Percentiles rank a stretch among this genome's conserved stretches.
Evolutionary conservation across 2,329 filamentous ascomycete genomes (phyloP).

Genomic region (Diaporthe citriasiana): DNA sequence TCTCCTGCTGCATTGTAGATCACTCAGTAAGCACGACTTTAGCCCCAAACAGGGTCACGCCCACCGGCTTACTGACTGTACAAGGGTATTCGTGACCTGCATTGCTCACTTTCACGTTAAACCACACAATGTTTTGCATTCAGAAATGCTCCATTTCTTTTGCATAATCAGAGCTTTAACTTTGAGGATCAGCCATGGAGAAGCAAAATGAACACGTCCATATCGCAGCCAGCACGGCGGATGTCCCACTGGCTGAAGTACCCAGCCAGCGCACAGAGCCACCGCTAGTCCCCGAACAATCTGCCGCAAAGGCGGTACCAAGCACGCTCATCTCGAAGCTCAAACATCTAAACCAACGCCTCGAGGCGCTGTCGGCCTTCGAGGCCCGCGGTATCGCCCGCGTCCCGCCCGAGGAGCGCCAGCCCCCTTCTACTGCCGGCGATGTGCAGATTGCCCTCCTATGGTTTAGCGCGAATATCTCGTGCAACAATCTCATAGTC

Average conservation of each 20-base stretch:
- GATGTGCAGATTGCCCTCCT: slow-evolving; percentile 57
- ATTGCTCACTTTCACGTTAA: neutral
- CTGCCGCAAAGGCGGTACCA: neutral
- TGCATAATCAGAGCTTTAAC: neutral
- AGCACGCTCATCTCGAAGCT: neutral
- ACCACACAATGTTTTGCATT: neutral
- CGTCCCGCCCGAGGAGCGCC: slow-evolving; percentile 55
- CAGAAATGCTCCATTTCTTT: too few species aligned
- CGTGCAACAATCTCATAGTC: slow-evolving; percentile 57
- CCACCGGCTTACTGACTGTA: neutral
- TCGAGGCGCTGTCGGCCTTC: slow-evolving; percentile 53
- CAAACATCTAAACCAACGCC: slow-evolving; percentile 46
- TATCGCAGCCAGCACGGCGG: neutral
- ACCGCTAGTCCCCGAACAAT: neutral
- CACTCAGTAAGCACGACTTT: slow-evolving; percentile 19
- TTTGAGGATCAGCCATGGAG: neutral
- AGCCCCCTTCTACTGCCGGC: slow-evolving; percentile 50
- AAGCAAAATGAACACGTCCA: neutral
- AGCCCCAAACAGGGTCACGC: neutral
- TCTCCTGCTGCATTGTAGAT: slow-evolving; percentile 1
- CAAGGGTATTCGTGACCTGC: neutral
- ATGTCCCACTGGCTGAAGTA: slow-evolving; percentile 53
- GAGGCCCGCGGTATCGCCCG: slow-evolving; percentile 58
- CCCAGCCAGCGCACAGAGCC: neutral
- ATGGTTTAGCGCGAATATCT: slow-evolving; percentile 62